A percentile compares a stretch with the other conserved stretches of the same genome.
phyloP scores from a whole-genome alignment of 2,329 filamentous ascomycete species.

The Thielaviopsis ethacetica region DNA sequence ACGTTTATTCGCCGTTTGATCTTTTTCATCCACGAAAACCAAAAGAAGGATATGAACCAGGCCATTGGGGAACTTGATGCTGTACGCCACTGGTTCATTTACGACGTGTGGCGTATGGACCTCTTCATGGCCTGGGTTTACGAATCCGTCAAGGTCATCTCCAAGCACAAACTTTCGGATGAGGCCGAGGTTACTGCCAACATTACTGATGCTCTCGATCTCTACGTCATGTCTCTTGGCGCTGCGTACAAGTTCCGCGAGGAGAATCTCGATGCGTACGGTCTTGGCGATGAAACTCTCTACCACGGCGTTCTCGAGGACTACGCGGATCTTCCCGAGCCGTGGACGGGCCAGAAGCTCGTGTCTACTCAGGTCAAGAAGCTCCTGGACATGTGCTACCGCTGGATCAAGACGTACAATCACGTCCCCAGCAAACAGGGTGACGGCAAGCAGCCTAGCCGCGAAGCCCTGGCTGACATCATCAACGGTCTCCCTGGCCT shows the following conservation, averaged over 20 bases:
- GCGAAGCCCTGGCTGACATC: slow-evolving; percentile 27
- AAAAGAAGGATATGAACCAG: slow-evolving; percentile 50
- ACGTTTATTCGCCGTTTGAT: slow-evolving; percentile 42
- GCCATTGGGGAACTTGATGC: slow-evolving; percentile 57
- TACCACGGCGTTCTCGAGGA: slow-evolving; percentile 45
- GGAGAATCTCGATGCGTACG: slow-evolving; percentile 54
- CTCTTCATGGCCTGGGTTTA: slow-evolving; percentile 66
- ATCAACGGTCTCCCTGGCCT: slow-evolving; percentile 32
- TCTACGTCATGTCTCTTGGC: slow-evolving; percentile 42
- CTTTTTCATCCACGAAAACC: slow-evolving; percentile 57
- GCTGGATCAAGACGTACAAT: slow-evolving; percentile 36
- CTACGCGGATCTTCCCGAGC: slow-evolving; percentile 56
- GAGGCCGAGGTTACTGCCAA: slow-evolving; percentile 36
- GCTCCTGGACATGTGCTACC: slow-evolving; percentile 39
- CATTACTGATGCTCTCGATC: slow-evolving; percentile 49
- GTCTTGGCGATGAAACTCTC: slow-evolving; percentile 50
- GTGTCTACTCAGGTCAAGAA: slow-evolving; percentile 46
- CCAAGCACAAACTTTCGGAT: slow-evolving; percentile 43
- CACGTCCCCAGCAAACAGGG: slow-evolving; percentile 13
- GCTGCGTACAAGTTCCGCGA: slow-evolving; percentile 55
- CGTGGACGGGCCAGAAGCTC: slow-evolving; percentile 66
- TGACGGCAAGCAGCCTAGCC: slow-evolving; percentile 22
- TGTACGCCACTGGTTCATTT: slow-evolving; percentile 74
- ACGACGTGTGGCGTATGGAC: slow-evolving; percentile 56
- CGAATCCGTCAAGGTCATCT: slow-evolving; percentile 57